Evolutionary conservation across 1,284 basidiomycete genomes (phyloP).

Genomic region (Hemileia vastatrix): DNA sequence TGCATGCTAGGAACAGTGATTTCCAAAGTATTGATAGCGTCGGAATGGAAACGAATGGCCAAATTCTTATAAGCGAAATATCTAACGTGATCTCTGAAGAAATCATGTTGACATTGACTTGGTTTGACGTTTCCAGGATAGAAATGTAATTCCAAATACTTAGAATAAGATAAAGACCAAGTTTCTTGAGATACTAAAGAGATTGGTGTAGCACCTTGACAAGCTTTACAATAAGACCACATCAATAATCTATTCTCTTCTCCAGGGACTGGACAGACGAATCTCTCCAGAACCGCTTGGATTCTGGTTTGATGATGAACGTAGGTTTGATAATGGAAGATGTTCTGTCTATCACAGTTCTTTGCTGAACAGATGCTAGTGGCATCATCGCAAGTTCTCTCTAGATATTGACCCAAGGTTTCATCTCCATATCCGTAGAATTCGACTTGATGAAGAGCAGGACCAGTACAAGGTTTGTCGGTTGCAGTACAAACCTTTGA

Average conservation of each 20-base stretch:
- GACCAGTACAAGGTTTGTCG: constrained; percentile 49
- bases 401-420: constrained; percentile 85
- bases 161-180: constrained; percentile 83
- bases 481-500: constrained; percentile 60
- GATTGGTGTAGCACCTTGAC: constrained; percentile 71
- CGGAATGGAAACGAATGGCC: constrained; percentile 81
- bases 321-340: constrained; percentile 76
- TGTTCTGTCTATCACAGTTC: constrained; percentile 67
- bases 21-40: constrained; percentile 71
- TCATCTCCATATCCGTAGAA: constrained; percentile 90
- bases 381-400: constrained; percentile 63
- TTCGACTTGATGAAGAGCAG: constrained; percentile 58
- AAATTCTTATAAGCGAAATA: constrained; percentile 65
- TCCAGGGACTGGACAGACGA: constrained; percentile 45
- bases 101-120: constrained; percentile 69
- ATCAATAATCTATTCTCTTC: constrained; percentile 68
- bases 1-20: constrained; percentile 75
- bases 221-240: constrained; percentile 82
- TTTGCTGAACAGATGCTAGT: constrained; percentile 64
- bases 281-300: constrained; percentile 53
- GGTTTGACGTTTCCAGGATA: constrained; percentile 70
- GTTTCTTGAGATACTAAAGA: constrained; percentile 85
- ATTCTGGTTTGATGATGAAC: constrained; percentile 79
- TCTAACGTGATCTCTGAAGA: constrained; percentile 82
- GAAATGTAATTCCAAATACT: constrained; percentile 82